A percentile compares a stretch with the other conserved stretches of the same genome.
Conservation (phyloP, 331 rosid species). For the Rhamnella rubrinervis region DNA sequence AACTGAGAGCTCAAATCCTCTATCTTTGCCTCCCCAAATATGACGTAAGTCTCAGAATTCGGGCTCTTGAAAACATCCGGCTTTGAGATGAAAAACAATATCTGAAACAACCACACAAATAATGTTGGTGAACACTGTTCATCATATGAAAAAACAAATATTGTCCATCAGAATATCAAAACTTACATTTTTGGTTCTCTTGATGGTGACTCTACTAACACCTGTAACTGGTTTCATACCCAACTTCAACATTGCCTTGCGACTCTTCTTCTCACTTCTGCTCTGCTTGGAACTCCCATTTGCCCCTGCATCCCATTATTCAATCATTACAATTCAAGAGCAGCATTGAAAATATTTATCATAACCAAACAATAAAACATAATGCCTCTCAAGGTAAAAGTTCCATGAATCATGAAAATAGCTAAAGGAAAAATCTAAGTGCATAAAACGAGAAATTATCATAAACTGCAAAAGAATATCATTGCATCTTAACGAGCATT, state of each 20-base stretch:
- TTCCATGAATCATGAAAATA: too few species aligned
- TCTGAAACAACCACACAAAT: slow-evolving; percentile 35
- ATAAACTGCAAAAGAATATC: too few species aligned
- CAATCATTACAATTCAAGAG: slow-evolving; percentile 6
- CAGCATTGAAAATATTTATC: background rate
- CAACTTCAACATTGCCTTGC: slow-evolving; percentile 87
- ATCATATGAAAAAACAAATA: background rate
- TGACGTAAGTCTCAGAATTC: slow-evolving; percentile 75
- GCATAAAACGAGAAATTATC: too few species aligned
- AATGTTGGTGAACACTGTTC: background rate
- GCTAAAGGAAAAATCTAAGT: too few species aligned
- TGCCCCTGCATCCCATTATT: slow-evolving; percentile 42
- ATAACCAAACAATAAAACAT: background rate
- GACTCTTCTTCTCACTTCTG: slow-evolving; percentile 89
- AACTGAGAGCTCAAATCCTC: slow-evolving; percentile 89
- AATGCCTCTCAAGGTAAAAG: background rate
- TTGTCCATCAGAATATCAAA: background rate
- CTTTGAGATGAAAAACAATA: slow-evolving; percentile 81
- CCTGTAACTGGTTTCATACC: slow-evolving; percentile 82
- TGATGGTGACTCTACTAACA: slow-evolving; percentile 82
- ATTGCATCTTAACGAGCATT: too few species aligned
- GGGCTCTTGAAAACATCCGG: slow-evolving; percentile 96
- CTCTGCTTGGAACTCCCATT: slow-evolving; percentile 77
- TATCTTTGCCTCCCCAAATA: slow-evolving; percentile 86
- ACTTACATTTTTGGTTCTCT: slow-evolving; percentile 78